phyloP scores from a whole-genome alignment of 23 red algal species.

The Gracilaria domingensis region DNA sequence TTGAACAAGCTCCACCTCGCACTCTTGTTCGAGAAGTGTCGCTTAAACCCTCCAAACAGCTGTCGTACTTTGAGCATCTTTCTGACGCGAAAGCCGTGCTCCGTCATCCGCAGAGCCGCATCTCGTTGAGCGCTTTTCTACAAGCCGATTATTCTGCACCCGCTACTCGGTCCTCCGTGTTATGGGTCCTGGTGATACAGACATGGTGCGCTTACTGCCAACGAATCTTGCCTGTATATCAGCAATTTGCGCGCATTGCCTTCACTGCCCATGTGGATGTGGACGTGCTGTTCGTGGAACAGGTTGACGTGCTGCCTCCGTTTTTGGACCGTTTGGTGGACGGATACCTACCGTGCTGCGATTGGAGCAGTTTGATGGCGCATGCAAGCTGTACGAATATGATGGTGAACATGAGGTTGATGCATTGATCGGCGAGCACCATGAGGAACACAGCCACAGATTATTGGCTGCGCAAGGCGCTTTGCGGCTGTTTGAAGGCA shows the following conservation, averaged over 20 bases:
- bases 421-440: background rate
- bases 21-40: background rate
- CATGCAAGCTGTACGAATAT: background rate
- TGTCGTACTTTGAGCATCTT: constrained; percentile 2
- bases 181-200: constrained; percentile 23
- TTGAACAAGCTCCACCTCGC: background rate
- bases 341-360: constrained; percentile 32
- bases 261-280: background rate
- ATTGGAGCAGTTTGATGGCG: background rate
- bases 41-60: no score
- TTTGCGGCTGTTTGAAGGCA: background rate
- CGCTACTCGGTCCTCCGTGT: background rate
- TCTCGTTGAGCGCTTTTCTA: background rate
- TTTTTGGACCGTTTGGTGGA: constrained; percentile 1
- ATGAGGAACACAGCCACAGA: background rate
- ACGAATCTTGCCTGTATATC: background rate
- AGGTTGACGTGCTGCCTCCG: background rate
- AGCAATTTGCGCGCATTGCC: background rate
- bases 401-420: background rate
- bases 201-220: constrained; percentile 27
- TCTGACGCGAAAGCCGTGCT: background rate
- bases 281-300: background rate
- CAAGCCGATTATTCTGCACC: background rate
- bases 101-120: background rate
- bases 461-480: background rate